Percentiles rank a stretch among this genome's conserved stretches.
Conservation (phyloP, 2,329 filamentous ascomycete genomes). For the Lasiodiplodia theobromae region DNA sequence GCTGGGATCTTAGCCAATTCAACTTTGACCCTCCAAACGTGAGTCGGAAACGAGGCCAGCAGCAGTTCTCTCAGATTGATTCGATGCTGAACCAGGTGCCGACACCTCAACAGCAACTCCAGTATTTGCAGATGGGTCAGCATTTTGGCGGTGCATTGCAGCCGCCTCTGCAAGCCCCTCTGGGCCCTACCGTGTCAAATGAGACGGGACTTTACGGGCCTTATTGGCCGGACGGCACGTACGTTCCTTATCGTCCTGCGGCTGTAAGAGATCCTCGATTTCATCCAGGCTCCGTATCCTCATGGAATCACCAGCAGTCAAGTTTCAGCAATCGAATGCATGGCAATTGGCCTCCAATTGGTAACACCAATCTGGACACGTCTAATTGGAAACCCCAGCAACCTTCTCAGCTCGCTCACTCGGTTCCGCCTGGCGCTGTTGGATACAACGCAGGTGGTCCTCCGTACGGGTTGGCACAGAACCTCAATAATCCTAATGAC, state of each 20-base stretch:
- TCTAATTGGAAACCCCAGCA: conserved; percentile 18
- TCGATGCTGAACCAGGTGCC: conserved; percentile 67
- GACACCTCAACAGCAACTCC: conserved; percentile 62
- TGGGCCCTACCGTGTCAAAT: conserved; percentile 50
- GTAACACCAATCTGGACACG: conserved; percentile 30
- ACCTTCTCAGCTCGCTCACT: conserved; percentile 4
- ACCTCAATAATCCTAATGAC: conserved; percentile 18
- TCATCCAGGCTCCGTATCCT: conserved; percentile 40
- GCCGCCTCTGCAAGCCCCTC: conserved; percentile 42
- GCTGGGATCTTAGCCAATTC: conserved; percentile 19
- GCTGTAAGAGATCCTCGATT: conserved; percentile 50
- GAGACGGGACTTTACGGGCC: conserved; percentile 50
- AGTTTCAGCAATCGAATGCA: conserved; percentile 35
- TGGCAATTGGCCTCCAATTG: conserved; percentile 37
- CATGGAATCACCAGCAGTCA: conserved; percentile 43
- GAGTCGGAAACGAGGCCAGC: conserved; percentile 51
- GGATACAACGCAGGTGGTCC: conserved; percentile 18
- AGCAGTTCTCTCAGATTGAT: conserved; percentile 62
- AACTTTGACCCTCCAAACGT: conserved; percentile 25
- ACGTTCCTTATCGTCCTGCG: conserved; percentile 49
- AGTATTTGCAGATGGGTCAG: conserved; percentile 55
- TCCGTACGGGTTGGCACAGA: conserved; percentile 7
- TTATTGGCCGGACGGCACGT: conserved; percentile 52
- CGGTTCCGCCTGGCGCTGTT: conserved; percentile 9
- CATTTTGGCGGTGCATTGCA: conserved; percentile 43